Conservation (phyloP, 2,329 filamentous ascomycete species). For the Sclerotinia glacialis region DNA sequence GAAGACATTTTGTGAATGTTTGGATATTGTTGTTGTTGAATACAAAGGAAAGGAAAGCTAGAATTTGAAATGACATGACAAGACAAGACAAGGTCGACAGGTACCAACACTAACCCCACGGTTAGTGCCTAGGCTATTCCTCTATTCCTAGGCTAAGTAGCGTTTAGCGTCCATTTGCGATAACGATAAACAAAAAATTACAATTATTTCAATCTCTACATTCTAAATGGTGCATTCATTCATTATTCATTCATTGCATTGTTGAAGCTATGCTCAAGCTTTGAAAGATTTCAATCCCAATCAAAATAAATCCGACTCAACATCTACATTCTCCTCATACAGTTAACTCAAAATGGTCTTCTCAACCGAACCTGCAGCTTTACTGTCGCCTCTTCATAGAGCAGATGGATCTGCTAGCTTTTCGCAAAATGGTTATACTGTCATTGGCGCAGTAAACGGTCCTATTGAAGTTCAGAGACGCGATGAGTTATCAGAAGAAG, state of each 20-base stretch:
- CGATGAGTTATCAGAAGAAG: slow-evolving; percentile 90
- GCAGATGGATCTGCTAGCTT: slow-evolving; percentile 80
- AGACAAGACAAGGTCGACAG: neutral
- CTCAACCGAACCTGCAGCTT: slow-evolving; percentile 46
- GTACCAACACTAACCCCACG: slow-evolving; percentile 9
- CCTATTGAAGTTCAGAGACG: slow-evolving; percentile 85
- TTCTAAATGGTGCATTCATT: neutral
- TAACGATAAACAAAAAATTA: slow-evolving; percentile 22
- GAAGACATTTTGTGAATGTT: slow-evolving; percentile 33
- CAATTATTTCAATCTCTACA: neutral
- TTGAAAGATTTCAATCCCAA: slow-evolving; percentile 11
- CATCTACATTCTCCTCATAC: neutral
- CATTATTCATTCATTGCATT: too few species aligned
- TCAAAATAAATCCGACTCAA: neutral
- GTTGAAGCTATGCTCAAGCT: neutral
- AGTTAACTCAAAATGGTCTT: slow-evolving; percentile 39
- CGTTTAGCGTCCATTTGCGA: slow-evolving; percentile 16
- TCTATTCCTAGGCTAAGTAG: too few species aligned
- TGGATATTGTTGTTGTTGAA: slow-evolving; percentile 16
- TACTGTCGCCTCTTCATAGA: slow-evolving; percentile 60
- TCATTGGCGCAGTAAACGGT: slow-evolving; percentile 86
- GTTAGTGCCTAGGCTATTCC: slow-evolving; percentile 5
- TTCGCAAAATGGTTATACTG: slow-evolving; percentile 70
- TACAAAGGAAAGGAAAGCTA: neutral
- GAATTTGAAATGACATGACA: neutral